Percentiles rank a stretch among this genome's conserved stretches.
Conservation (phyloP, 495 filamentous ascomycete genomes). For the Hypoxylon lenormandii region DNA sequence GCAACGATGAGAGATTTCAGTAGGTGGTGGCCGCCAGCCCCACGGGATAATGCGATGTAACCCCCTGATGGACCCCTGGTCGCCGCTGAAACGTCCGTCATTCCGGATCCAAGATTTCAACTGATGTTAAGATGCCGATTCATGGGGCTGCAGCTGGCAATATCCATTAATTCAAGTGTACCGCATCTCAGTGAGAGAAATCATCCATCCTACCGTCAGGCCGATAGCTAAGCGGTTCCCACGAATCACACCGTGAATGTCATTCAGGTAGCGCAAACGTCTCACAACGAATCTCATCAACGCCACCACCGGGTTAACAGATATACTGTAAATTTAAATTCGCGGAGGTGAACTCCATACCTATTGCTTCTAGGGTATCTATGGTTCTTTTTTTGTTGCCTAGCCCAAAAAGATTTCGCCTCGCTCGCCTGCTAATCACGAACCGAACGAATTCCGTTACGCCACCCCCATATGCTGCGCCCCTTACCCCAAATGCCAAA, state of each 20-base stretch:
- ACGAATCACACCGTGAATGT: too few species aligned
- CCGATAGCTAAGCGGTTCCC: too few species aligned
- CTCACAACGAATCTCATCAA: not conserved
- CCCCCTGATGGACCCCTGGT: constrained; percentile 14
- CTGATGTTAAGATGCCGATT: too few species aligned
- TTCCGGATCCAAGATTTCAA: not conserved
- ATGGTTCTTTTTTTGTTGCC: constrained; percentile 16
- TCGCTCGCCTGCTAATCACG: constrained; percentile 14
- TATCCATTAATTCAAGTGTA: too few species aligned
- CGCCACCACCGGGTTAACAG: not conserved
- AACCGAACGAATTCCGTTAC: constrained; percentile 7
- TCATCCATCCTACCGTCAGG: too few species aligned
- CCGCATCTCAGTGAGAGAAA: too few species aligned
- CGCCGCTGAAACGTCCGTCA: constrained; percentile 21
- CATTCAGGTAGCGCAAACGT: too few species aligned
- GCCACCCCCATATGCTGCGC: constrained; percentile 19
- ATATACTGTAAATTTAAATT: constrained; percentile 29
- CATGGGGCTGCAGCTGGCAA: too few species aligned
- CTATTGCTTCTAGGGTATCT: constrained; percentile 45
- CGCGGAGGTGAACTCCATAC: constrained; percentile 22
- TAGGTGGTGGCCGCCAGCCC: constrained; percentile 1
- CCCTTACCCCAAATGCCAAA: constrained; percentile 7
- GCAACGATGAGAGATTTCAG: not conserved
- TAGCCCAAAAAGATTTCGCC: constrained; percentile 31
- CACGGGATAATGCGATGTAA: constrained; percentile 18